phyloP scores from a whole-genome alignment of 495 filamentous ascomycete genomes.

The Neurospora tetraspora region DNA sequence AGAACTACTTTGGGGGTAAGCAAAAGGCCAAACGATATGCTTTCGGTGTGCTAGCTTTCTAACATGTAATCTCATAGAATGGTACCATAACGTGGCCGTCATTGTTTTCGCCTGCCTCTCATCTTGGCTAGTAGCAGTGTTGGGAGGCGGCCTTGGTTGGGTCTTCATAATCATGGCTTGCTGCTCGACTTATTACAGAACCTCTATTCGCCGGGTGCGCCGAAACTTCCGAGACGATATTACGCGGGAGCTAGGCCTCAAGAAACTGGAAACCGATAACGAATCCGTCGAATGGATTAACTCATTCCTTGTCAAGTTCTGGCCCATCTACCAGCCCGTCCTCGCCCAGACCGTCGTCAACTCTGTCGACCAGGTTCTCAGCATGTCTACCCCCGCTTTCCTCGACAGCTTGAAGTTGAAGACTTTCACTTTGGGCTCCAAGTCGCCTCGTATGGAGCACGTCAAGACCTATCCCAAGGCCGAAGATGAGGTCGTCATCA shows the following conservation, averaged over 20 bases:
- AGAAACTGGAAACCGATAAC: conserved; percentile 78
- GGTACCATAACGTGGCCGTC: conserved; percentile 92
- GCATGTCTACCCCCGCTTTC: conserved; percentile 80
- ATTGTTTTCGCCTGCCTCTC: conserved; percentile 86
- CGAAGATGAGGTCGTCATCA: conserved; percentile 87
- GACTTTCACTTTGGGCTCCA: conserved; percentile 83
- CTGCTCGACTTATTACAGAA: conserved; percentile 94
- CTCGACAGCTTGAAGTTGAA: conserved; percentile 88
- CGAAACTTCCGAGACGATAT: conserved; percentile 96
- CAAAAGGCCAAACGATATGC: too few relatives aligned
- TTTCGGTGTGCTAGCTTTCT: neutral
- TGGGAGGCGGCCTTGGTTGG: conserved; percentile 90
- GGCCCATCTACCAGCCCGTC: conserved; percentile 95
- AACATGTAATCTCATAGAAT: conserved; percentile 50
- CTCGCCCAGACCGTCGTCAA: conserved; percentile 84
- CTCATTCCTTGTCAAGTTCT: conserved; percentile 96
- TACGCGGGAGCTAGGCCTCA: conserved; percentile 83
- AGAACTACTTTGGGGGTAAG: conserved; percentile 83
- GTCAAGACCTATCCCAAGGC: conserved; percentile 97
- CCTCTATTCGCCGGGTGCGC: conserved; percentile 83
- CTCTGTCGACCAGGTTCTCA: conserved; percentile 91
- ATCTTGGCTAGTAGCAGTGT: conserved; percentile 80
- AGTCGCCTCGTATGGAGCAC: conserved; percentile 91
- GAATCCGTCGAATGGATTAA: conserved; percentile 99
- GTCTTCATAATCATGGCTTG: conserved; percentile 83